phyloP scores from a whole-genome alignment of 805 yeast species.

The Saccharomycopsis sp. region DNA sequence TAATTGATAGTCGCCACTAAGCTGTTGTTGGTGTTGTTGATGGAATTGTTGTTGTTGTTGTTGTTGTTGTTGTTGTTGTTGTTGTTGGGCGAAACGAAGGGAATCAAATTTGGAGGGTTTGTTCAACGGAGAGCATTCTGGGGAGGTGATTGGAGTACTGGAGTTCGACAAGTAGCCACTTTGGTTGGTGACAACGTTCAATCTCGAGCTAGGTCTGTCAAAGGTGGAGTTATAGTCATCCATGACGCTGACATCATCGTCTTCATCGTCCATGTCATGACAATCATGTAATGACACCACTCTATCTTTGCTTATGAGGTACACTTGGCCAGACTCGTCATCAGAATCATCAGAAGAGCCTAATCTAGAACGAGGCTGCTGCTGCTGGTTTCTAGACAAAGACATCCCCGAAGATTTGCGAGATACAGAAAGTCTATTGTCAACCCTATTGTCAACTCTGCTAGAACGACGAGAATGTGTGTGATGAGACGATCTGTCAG shows the following conservation, averaged over 20 bases:
- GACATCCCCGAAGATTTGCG: background rate
- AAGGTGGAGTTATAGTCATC: slow-evolving; percentile 5
- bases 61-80: background rate
- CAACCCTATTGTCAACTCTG: background rate
- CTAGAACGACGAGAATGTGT: slow-evolving; percentile 3
- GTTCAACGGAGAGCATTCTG: slow-evolving; percentile 14
- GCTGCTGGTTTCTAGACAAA: background rate
- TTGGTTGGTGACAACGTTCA: background rate
- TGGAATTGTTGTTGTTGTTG: background rate
- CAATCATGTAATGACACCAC: slow-evolving; percentile 9
- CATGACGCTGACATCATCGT: background rate
- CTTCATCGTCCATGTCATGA: background rate
- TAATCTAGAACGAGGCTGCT: background rate
- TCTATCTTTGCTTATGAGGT: slow-evolving; percentile 10
- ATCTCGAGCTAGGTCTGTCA: background rate
- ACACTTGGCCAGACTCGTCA: slow-evolving; percentile 2
- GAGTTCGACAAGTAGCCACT: background rate
- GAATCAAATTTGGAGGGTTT: slow-evolving; percentile 5
- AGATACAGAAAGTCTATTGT: background rate
- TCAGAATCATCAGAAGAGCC: background rate
- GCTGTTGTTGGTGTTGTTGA: background rate
- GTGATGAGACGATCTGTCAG: background rate
- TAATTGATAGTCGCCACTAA: background rate
- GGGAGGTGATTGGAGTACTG: slow-evolving; percentile 13
- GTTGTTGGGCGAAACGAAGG: background rate